Evolutionary conservation across 129 eudicot species (phyloP).

Genomic region (Sambucus nigra): DNA sequence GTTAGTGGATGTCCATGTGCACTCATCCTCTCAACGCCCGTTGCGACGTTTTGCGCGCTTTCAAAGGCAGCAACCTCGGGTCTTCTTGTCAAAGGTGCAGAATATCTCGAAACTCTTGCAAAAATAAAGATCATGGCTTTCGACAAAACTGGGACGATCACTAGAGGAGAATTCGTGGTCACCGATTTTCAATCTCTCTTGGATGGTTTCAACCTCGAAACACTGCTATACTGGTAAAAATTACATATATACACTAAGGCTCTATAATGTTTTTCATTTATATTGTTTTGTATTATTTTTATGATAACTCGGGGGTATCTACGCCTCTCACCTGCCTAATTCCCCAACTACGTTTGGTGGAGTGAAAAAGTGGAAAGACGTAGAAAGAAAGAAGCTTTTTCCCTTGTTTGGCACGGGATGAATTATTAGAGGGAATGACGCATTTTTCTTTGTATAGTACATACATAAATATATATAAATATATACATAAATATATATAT

Average conservation of each 20-base stretch:
- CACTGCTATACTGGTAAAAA: conserved; percentile 57
- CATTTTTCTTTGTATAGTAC: too few species aligned
- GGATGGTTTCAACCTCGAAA: conserved; percentile 29
- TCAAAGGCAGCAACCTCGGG: conserved; percentile 85
- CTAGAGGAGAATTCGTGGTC: conserved; percentile 76
- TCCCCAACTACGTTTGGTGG: too few species aligned
- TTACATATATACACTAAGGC: not conserved
- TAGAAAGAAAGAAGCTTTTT: too few species aligned
- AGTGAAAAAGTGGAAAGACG: too few species aligned
- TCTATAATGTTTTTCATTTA: too few species aligned
- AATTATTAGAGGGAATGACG: too few species aligned
- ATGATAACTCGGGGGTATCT: too few species aligned
- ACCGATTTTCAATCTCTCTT: conserved; percentile 39
- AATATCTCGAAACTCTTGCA: conserved; percentile 76
- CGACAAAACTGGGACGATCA: conserved; percentile 92
- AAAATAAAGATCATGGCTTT: conserved; percentile 61
- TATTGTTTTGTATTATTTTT: too few species aligned
- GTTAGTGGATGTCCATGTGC: conserved; percentile 98
- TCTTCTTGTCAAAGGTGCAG: conserved; percentile 81
- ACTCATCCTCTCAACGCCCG: conserved; percentile 90
- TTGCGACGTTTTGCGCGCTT: conserved; percentile 79
- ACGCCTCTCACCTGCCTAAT: too few species aligned
- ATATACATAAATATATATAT: too few species aligned
- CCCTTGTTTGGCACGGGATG: too few species aligned
- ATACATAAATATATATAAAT: too few species aligned